Conservation (phyloP, 75 land plant genomes). For the Cryptomeria japonica region DNA sequence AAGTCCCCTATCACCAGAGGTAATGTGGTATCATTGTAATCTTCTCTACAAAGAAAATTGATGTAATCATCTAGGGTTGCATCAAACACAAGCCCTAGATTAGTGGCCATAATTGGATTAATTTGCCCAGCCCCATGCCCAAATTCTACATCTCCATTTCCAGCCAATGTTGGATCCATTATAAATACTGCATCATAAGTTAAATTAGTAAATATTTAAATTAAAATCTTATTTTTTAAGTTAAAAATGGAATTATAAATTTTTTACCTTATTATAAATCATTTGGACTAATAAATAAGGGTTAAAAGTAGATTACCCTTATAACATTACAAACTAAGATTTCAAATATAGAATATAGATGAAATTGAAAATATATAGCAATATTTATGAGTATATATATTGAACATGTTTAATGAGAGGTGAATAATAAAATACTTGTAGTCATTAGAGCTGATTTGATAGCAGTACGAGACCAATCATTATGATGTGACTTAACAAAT, state of each 20-base stretch:
- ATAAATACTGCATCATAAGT: slow-evolving; percentile 17
- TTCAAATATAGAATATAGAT: neutral
- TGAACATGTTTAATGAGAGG: too few species aligned
- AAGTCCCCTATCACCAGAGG: neutral
- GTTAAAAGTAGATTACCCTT: too few species aligned
- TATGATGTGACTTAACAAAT: slow-evolving; percentile 41
- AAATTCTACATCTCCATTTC: slow-evolving; percentile 2
- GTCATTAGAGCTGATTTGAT: slow-evolving; percentile 9
- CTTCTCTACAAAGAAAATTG: neutral
- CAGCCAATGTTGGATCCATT: too few species aligned
- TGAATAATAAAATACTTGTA: slow-evolving; percentile 30
- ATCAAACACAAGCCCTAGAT: slow-evolving; percentile 13
- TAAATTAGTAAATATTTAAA: too few species aligned
- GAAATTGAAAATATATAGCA: neutral
- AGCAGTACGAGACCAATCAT: slow-evolving; percentile 41
- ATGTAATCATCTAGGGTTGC: neutral
- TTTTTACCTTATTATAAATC: too few species aligned
- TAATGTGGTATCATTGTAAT: neutral
- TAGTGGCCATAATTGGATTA: slow-evolving; percentile 26
- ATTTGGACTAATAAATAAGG: neutral
- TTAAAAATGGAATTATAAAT: too few species aligned
- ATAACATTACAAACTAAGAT: neutral
- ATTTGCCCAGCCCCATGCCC: slow-evolving; percentile 48
- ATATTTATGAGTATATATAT: neutral
- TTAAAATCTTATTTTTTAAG: too few species aligned